A percentile compares a stretch with the other conserved stretches of the same genome.
Conservation (phyloP, 2,329 filamentous ascomycete species). For the Epichloe hybrida region DNA sequence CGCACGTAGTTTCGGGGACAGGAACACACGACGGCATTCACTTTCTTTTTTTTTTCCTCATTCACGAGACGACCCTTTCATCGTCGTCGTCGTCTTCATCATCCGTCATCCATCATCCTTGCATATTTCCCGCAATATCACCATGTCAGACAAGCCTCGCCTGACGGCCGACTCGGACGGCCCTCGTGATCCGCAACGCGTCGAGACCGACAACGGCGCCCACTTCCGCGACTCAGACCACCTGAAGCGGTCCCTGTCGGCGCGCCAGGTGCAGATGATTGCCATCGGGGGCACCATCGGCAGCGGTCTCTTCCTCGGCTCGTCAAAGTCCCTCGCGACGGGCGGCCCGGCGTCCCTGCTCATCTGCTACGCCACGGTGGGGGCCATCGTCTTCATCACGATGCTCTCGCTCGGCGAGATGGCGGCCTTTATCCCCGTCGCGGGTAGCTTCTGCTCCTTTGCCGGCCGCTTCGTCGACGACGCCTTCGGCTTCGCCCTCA, state of each 20-base stretch:
- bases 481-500: constrained; percentile 39
- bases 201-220: constrained; percentile 2
- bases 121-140: too few species aligned
- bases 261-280: constrained; percentile 56
- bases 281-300: constrained; percentile 49
- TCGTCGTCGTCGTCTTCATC: too few species aligned
- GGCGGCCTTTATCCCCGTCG: constrained; percentile 37
- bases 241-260: constrained; percentile 35
- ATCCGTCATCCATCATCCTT: too few species aligned
- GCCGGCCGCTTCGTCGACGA: constrained; percentile 36
- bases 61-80: too few species aligned
- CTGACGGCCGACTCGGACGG: background rate
- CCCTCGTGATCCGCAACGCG: background rate
- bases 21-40: too few species aligned
- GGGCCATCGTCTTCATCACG: constrained; percentile 43
- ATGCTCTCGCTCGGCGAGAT: constrained; percentile 48
- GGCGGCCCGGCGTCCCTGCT: constrained; percentile 44
- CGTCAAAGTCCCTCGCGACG: constrained; percentile 43
- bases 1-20: too few species aligned
- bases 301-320: constrained; percentile 49
- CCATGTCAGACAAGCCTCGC: background rate
- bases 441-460: constrained; percentile 40
- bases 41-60: too few species aligned
- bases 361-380: constrained; percentile 42
- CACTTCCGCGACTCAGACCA: constrained; percentile 19